Evolutionary conservation across 495 filamentous ascomycete genomes (phyloP).

Genomic region (Amniculicola lignicola): DNA sequence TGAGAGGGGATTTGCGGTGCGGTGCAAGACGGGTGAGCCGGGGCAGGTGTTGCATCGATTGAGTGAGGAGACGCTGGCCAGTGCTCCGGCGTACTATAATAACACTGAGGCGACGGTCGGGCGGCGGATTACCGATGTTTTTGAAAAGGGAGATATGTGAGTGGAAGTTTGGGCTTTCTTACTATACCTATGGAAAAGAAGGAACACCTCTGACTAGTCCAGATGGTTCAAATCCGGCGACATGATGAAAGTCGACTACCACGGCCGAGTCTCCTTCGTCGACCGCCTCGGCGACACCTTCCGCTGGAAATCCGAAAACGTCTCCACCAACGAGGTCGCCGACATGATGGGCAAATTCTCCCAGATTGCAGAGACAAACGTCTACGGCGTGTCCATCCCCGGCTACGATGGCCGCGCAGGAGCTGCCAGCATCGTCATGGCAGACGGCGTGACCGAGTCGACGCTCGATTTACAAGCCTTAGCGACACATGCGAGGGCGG

Average conservation of each 20-base stretch:
- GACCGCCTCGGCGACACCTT: slow-evolving; percentile 83
- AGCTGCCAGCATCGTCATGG: slow-evolving; percentile 29
- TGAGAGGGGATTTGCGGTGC: slow-evolving; percentile 30
- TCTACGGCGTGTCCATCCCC: slow-evolving; percentile 41
- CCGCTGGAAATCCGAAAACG: slow-evolving; percentile 88
- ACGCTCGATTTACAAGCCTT: slow-evolving; percentile 28
- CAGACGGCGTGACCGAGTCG: slow-evolving; percentile 15
- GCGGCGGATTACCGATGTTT: slow-evolving; percentile 29
- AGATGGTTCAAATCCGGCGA: slow-evolving; percentile 36
- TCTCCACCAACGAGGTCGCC: slow-evolving; percentile 41
- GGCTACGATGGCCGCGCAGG: slow-evolving; percentile 29
- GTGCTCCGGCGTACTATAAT: slow-evolving; percentile 21
- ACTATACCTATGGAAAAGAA: no score
- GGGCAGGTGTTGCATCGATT: slow-evolving; percentile 31
- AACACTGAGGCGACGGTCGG: slow-evolving; percentile 27
- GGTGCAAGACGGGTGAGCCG: slow-evolving; percentile 16
- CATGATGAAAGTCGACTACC: slow-evolving; percentile 21
- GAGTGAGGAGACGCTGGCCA: slow-evolving; percentile 15
- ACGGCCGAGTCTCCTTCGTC: slow-evolving; percentile 34
- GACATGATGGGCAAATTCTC: slow-evolving; percentile 38
- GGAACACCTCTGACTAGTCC: not conserved
- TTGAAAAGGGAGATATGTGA: slow-evolving; percentile 35
- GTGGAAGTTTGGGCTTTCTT: no score
- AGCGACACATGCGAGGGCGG: slow-evolving; percentile 30
- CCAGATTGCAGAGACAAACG: slow-evolving; percentile 41